These are phyloP conservation scores for Elongisporangium undulatum DNA, from an alignment of 352 stramenopile species.

Conservation along the genomic window DNA sequence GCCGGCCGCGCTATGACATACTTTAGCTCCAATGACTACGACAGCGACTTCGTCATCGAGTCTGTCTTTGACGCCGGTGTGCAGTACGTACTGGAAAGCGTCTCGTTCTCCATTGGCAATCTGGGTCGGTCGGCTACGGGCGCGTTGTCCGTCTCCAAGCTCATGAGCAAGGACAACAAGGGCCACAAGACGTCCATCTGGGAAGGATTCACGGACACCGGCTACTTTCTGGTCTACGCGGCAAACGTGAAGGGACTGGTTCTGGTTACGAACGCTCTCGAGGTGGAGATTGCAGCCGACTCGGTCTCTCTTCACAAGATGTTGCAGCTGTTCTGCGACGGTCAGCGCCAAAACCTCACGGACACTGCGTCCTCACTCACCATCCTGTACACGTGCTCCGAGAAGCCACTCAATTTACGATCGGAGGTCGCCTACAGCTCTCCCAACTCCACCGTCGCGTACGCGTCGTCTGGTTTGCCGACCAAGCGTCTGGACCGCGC, in stretches of 20 bases:
- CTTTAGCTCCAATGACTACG: constrained; percentile 6
- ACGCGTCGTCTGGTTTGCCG: constrained; percentile 5
- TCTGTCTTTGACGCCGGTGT: constrained; percentile 1
- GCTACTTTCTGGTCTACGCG: constrained; percentile 5
- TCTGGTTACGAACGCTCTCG: background rate
- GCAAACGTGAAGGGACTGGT: constrained; percentile 7
- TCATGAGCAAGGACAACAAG: background rate
- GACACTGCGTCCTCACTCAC: background rate
- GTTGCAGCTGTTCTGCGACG: background rate
- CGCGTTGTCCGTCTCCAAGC: background rate
- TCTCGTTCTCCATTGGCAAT: background rate
- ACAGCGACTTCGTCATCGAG: constrained; percentile 7
- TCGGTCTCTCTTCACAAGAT: background rate
- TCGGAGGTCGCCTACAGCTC: background rate
- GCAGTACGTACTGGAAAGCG: constrained; percentile 1
- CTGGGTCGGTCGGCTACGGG: background rate
- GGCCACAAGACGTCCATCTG: constrained; percentile 1
- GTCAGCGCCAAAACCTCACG: background rate
- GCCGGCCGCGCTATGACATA: constrained; percentile 7
- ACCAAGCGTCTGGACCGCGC: constrained; percentile 6
- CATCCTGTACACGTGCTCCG: background rate
- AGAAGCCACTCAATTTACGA: background rate
- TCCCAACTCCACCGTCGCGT: background rate
- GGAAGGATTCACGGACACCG: constrained; percentile 5
- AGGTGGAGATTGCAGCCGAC: background rate